Evolutionary conservation across 768 basidiomycete species (phyloP).

Genomic region (Pulveroboletus sp.): DNA sequence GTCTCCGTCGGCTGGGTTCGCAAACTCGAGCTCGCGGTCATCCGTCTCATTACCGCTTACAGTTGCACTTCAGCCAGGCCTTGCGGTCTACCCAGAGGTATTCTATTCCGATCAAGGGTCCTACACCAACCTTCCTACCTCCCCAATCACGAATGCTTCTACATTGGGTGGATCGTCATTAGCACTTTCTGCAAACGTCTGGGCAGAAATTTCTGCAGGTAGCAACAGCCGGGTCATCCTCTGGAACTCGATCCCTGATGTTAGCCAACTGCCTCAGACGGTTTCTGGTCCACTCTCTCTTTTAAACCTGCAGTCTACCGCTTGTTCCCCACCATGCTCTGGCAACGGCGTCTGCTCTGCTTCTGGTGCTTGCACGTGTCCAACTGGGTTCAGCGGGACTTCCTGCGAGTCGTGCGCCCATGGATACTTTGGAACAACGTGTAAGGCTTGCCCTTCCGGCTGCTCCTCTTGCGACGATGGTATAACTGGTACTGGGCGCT

Average conservation of each 20-base stretch:
- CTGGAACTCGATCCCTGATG: slow-evolving; percentile 77
- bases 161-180: slow-evolving; percentile 55
- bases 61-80: slow-evolving; percentile 59
- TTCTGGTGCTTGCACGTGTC: slow-evolving; percentile 67
- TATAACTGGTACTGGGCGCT: slow-evolving; percentile 70
- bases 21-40: slow-evolving; percentile 43
- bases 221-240: slow-evolving; percentile 57
- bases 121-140: slow-evolving; percentile 53
- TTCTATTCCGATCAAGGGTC: slow-evolving; percentile 63
- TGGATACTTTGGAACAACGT: slow-evolving; percentile 73
- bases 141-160: slow-evolving; percentile 42
- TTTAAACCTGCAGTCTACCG: slow-evolving; percentile 65
- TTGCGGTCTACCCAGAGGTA: slow-evolving; percentile 57
- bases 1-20: slow-evolving; percentile 59
- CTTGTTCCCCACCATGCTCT: slow-evolving; percentile 74
- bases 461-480: slow-evolving; percentile 77
- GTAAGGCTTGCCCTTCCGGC: slow-evolving; percentile 62
- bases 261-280: slow-evolving; percentile 57
- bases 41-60: slow-evolving; percentile 60
- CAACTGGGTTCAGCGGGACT: slow-evolving; percentile 67
- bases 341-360: slow-evolving; percentile 67
- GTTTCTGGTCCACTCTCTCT: slow-evolving; percentile 49
- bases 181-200: slow-evolving; percentile 63
- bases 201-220: slow-evolving; percentile 59
- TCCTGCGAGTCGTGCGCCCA: slow-evolving; percentile 74